phyloP scores from a whole-genome alignment of 23 red algal species.

The Pyropia yezoensis region DNA sequence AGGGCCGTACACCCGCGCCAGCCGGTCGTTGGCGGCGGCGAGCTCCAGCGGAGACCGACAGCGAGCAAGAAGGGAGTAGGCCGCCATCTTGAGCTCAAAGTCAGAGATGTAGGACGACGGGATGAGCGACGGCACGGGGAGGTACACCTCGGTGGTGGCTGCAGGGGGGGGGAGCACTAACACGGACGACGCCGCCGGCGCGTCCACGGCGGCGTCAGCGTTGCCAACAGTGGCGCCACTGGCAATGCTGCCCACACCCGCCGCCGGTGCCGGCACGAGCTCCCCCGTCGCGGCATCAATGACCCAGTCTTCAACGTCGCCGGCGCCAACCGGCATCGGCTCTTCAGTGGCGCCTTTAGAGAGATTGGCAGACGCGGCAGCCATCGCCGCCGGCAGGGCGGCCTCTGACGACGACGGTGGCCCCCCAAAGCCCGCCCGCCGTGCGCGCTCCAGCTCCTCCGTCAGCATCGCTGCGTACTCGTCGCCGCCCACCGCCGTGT shows the following conservation, averaged over 20 bases:
- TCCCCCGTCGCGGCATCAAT: too few relatives aligned
- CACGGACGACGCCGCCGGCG: too few relatives aligned
- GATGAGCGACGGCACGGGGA: conserved; percentile 52
- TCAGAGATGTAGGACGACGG: conserved; percentile 41
- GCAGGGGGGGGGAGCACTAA: conserved; percentile 16
- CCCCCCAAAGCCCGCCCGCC: not conserved
- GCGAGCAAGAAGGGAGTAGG: conserved; percentile 18
- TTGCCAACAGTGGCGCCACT: too few relatives aligned
- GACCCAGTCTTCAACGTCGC: too few relatives aligned
- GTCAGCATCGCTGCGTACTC: conserved; percentile 55
- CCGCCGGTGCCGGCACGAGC: too few relatives aligned
- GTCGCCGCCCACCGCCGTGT: conserved; percentile 31
- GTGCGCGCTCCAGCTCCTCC: conserved; percentile 47
- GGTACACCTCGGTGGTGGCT: conserved; percentile 26
- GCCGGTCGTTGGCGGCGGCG: conserved; percentile 1
- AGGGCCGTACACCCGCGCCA: conserved; percentile 31
- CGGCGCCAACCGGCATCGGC: conserved; percentile 6
- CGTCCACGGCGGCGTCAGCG: too few relatives aligned
- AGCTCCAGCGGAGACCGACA: conserved; percentile 7
- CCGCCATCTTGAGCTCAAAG: conserved; percentile 51
- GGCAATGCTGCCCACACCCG: too few relatives aligned
- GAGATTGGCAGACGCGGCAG: too few relatives aligned
- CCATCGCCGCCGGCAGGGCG: too few relatives aligned
- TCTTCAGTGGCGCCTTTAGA: conserved; percentile 2
- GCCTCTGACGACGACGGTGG: too few relatives aligned